Evolutionary conservation across 2,329 filamentous ascomycete species (phyloP), one percentile per base, ranked within the genome.

Genomic region (Cryphonectria radicalis): DNA sequence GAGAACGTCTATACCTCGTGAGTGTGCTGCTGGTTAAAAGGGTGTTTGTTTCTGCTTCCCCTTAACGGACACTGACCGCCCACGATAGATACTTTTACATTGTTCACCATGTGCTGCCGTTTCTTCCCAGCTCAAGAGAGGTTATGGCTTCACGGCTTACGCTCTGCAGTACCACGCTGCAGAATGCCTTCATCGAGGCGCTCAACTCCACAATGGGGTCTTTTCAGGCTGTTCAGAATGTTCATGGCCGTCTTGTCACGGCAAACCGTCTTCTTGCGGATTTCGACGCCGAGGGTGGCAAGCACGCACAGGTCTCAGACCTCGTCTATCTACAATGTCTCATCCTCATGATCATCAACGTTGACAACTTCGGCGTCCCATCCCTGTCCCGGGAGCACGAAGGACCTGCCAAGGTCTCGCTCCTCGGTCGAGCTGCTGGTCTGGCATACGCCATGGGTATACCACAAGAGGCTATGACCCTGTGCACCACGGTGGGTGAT

Each of bases 61-160:
- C 28, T 7, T 7, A 17, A 22, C 50, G 57, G 11, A 28, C n/a
- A 43, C 70, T 71, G 14, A 72, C 57, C 1, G 11, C 42, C 4
- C 14, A 32, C 46, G 42, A 11, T 69, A 90, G 88, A 74, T 93
- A 93, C 75, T 86, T 92, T 68, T 84, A 84, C 5, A 82, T 87
- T 19, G 87, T 93, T 28, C 91, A 93, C 75, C 88, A 89, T 19
- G 87, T 88, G 4, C 90, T 92, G 70, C 91, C 91, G 0, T 83
- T 94, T 62, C 82, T 94, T 17, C 87, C 91, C 1, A 84, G 84
- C 67, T 88, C 81, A 68, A 90, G 87, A 75, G 79, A 81, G 19
- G 84, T 84, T n/a, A 79, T 92, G 13, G 86, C 88, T 70, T 83
- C 84, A 11, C 83, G 89, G 28, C 79, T 93, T 28, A 82, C 82